These are phyloP conservation scores for Kluyveromyces wickerhamii DNA, from an alignment of 805 yeast genomes.

Conservation along the genomic window DNA sequence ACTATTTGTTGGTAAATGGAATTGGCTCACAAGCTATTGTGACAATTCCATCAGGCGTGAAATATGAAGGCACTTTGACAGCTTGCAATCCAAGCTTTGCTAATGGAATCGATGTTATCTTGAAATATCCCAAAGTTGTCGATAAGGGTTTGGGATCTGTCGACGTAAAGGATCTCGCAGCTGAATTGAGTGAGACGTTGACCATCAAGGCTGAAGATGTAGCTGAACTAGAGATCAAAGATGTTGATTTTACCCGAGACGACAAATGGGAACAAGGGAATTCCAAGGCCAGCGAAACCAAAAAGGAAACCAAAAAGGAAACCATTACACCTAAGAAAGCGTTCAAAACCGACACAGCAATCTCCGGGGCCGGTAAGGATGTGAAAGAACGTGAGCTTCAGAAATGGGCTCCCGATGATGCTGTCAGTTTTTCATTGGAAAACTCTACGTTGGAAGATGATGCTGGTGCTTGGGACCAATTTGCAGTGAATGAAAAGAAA, in stretches of 20 bases:
- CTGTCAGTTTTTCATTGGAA: slow-evolving; percentile 13
- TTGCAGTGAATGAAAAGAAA: slow-evolving; percentile 78
- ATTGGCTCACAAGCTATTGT: slow-evolving; percentile 51
- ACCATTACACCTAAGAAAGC: slow-evolving; percentile 13
- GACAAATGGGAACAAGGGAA: slow-evolving; percentile 14
- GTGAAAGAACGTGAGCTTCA: slow-evolving; percentile 65
- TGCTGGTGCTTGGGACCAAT: slow-evolving; percentile 74
- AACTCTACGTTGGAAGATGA: slow-evolving; percentile 32
- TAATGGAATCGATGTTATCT: slow-evolving; percentile 47
- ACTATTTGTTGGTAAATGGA: slow-evolving; percentile 47
- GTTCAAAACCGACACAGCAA: slow-evolving; percentile 83
- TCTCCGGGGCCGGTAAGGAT: slow-evolving; percentile 42
- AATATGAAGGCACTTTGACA: slow-evolving; percentile 50
- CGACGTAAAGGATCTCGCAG: slow-evolving; percentile 24
- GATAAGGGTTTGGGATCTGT: slow-evolving; percentile 31
- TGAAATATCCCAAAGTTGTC: slow-evolving; percentile 42
- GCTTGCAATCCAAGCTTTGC: slow-evolving; percentile 37
- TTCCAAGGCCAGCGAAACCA: slow-evolving; percentile 5
- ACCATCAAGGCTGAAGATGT: slow-evolving; percentile 30
- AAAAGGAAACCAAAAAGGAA: slow-evolving; percentile 1
- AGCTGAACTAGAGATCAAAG: slow-evolving; percentile 34
- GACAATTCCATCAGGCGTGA: slow-evolving; percentile 54
- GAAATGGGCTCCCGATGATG: slow-evolving; percentile 74
- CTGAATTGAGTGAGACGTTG: slow-evolving; percentile 18
- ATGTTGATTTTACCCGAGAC: slow-evolving; percentile 24